These are phyloP conservation scores for Conticribra guillardii DNA, from an alignment of 108 stramenopile genomes.

Conservation along the genomic window DNA sequence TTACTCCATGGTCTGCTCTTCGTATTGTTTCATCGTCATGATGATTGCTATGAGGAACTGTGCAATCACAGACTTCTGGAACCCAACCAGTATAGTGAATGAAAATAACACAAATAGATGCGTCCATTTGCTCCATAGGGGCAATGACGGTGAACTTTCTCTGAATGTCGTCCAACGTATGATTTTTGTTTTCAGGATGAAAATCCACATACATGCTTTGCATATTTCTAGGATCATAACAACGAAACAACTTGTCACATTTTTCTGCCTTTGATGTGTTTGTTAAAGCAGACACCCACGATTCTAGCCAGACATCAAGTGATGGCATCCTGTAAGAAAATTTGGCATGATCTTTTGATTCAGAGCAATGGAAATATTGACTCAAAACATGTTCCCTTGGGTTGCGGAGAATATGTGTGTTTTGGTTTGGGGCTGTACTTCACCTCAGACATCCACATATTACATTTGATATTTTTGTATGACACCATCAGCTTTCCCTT, in stretches of 20 bases:
- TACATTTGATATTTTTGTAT: not conserved
- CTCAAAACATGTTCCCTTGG: not conserved
- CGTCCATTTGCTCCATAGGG: not conserved
- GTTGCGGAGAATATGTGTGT: not conserved
- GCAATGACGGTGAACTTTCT: not conserved
- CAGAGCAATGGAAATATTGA: not conserved
- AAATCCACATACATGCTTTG: not conserved
- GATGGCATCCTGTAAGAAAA: not conserved
- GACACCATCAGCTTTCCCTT: not conserved
- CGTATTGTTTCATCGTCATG: not conserved
- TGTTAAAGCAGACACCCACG: not conserved
- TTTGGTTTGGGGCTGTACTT: not conserved
- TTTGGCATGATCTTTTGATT: not conserved
- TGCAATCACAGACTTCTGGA: not conserved
- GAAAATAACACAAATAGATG: not conserved
- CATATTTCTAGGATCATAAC: not conserved
- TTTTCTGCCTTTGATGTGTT: not conserved
- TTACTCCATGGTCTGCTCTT: not conserved
- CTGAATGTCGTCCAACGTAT: not conserved
- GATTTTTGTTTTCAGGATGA: not conserved
- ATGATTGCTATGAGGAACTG: not conserved
- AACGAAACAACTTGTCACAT: not conserved
- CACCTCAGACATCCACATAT: not conserved
- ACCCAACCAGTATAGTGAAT: not conserved
- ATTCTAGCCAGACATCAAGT: not conserved